These are phyloP conservation scores for Cadophora sp. DNA, from an alignment of 2,329 filamentous ascomycete species.

Conservation along the genomic window DNA sequence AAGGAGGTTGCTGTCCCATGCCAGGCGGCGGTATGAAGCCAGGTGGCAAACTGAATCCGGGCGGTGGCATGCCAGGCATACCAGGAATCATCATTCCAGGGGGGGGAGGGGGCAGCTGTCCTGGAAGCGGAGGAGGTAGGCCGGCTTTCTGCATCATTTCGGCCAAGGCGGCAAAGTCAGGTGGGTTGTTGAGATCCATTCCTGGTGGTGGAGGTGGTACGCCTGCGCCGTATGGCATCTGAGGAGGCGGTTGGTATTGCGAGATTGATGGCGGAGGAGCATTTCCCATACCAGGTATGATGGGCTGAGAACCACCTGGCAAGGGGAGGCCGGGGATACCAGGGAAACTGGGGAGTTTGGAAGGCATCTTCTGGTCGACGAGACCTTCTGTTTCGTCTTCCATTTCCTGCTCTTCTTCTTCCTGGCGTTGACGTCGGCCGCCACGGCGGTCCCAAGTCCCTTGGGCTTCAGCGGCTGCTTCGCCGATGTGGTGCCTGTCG, in stretches of 20 bases:
- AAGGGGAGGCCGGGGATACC: conserved; percentile 53
- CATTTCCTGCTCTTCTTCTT: conserved; percentile 91
- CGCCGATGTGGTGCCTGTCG: conserved; percentile 94
- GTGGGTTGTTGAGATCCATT: conserved; percentile 65
- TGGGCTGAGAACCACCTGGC: conserved; percentile 47
- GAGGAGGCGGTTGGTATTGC: conserved; percentile 47
- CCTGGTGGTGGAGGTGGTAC: conserved; percentile 56
- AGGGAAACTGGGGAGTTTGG: conserved; percentile 66
- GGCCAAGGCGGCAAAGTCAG: conserved; percentile 65
- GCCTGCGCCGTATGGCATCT: conserved; percentile 53
- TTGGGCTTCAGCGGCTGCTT: conserved; percentile 89
- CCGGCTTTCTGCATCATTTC: conserved; percentile 72
- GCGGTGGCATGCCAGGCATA: conserved; percentile 44
- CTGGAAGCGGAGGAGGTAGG: conserved; percentile 59
- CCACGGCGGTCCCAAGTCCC: conserved; percentile 91
- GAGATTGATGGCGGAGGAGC: conserved; percentile 47
- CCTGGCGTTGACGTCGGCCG: conserved; percentile 78
- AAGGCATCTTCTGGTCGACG: conserved; percentile 85
- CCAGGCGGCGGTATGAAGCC: conserved; percentile 48
- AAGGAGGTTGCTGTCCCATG: conserved; percentile 48
- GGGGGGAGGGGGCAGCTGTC: conserved; percentile 44
- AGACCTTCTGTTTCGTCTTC: conserved; percentile 94
- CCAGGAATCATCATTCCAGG: conserved; percentile 56
- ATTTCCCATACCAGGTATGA: conserved; percentile 58
- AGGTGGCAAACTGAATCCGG: conserved; percentile 40